Conservation (phyloP, 2,329 filamentous ascomycete species). For the Dactylellina cionopaga region DNA sequence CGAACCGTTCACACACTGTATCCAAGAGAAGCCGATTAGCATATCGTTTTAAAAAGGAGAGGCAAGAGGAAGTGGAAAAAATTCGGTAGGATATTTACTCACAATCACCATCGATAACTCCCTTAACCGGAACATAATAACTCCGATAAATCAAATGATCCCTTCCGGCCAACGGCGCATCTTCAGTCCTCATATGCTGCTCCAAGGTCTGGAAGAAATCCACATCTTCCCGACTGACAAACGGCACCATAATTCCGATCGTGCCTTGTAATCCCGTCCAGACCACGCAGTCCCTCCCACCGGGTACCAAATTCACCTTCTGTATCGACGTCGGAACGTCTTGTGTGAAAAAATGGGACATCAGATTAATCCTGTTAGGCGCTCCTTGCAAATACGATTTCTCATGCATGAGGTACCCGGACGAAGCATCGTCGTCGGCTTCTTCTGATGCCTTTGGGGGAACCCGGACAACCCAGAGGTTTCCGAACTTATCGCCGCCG, state of each 20-base stretch:
- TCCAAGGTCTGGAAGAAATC: constrained; percentile 98
- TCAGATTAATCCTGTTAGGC: constrained; percentile 81
- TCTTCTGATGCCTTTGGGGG: constrained; percentile 86
- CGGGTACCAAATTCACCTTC: constrained; percentile 88
- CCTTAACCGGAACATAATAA: constrained; percentile 96
- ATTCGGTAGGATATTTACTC: constrained; percentile 31
- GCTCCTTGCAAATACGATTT: constrained; percentile 89
- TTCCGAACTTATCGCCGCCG: constrained; percentile 97
- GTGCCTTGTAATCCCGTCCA: constrained; percentile 97
- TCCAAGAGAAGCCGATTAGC: neutral
- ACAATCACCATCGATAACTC: constrained; percentile 90
- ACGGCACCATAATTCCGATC: constrained; percentile 90
- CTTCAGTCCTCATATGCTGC: constrained; percentile 84
- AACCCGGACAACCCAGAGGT: constrained; percentile 90
- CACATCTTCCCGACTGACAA: constrained; percentile 88
- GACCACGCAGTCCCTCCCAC: constrained; percentile 87
- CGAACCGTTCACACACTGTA: constrained; percentile 83
- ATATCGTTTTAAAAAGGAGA: too few species aligned
- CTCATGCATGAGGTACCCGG: constrained; percentile 89
- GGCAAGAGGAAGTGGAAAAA: neutral
- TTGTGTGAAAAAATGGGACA: constrained; percentile 88
- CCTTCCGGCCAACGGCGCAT: constrained; percentile 85
- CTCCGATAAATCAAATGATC: constrained; percentile 96
- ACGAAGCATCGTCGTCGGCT: constrained; percentile 89
- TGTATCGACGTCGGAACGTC: constrained; percentile 91